phyloP scores from a whole-genome alignment of 306 rosid species.

The Parietaria judaica region DNA sequence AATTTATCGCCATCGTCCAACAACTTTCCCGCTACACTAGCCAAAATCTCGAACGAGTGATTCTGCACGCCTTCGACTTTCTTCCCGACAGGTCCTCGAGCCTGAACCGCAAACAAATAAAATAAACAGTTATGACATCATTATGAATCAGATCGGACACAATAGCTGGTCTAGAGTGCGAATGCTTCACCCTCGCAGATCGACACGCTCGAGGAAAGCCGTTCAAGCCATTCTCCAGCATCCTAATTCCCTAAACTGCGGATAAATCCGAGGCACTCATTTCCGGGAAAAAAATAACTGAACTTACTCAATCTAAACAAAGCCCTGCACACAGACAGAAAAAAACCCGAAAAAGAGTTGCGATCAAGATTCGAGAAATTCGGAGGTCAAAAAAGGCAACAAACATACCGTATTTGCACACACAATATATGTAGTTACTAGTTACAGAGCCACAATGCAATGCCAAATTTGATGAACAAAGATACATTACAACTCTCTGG shows the following conservation, averaged over 20 bases:
- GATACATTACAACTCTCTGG: too few species aligned
- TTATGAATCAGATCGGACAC: constrained; percentile 8
- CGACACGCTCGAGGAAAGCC: constrained; percentile 70
- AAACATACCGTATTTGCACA: not conserved
- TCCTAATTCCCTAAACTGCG: constrained; percentile 46
- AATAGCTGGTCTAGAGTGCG: constrained; percentile 8
- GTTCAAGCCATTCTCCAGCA: constrained; percentile 45
- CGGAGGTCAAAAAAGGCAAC: not conserved
- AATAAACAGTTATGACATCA: constrained; percentile 10
- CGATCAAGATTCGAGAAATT: not conserved
- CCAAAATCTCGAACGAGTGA: constrained; percentile 62
- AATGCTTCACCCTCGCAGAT: constrained; percentile 48
- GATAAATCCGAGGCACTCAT: constrained; percentile 30
- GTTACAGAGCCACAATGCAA: not conserved
- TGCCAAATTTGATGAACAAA: not conserved
- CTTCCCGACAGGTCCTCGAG: constrained; percentile 45
- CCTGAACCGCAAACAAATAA: constrained; percentile 39
- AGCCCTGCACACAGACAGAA: constrained; percentile 22
- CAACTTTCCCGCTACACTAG: constrained; percentile 56
- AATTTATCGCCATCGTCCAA: constrained; percentile 39
- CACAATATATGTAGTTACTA: not conserved
- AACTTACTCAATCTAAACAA: constrained; percentile 22
- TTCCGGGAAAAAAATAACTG: constrained; percentile 25
- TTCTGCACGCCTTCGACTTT: constrained; percentile 34
- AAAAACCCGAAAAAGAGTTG: constrained; percentile 13